These are phyloP conservation scores for Fusarium nygamai DNA, from an alignment of 2,329 filamentous ascomycete genomes.

Conservation along the genomic window DNA sequence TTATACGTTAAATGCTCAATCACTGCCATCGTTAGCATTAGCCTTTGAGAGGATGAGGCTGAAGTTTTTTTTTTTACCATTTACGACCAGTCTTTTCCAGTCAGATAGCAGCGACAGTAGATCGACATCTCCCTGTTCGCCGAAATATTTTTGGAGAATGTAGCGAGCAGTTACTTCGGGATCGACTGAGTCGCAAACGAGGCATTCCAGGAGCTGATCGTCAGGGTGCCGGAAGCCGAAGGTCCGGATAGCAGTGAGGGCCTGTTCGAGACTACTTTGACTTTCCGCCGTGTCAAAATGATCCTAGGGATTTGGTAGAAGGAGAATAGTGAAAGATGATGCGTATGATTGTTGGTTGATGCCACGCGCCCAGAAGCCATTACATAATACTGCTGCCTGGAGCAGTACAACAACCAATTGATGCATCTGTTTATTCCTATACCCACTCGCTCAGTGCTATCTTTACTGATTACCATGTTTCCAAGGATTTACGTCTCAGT, in stretches of 20 bases:
- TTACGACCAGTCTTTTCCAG: too few relatives aligned
- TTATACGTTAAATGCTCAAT: too few relatives aligned
- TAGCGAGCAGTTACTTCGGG: neutral
- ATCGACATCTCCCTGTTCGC: too few relatives aligned
- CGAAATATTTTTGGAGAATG: neutral
- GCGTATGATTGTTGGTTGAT: neutral
- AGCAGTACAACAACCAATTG: neutral
- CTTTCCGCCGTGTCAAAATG: too few relatives aligned
- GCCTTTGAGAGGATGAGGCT: too few relatives aligned
- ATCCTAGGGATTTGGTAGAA: fast-evolving
- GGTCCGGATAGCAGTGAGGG: fast-evolving
- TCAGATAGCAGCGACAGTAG: too few relatives aligned
- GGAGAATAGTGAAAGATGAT: fast-evolving
- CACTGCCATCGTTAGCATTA: too few relatives aligned
- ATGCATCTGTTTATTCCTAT: too few relatives aligned
- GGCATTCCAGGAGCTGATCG: neutral
- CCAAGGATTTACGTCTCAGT: too few relatives aligned
- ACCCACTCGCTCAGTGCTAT: too few relatives aligned
- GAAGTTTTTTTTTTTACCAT: too few relatives aligned
- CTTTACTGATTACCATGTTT: too few relatives aligned
- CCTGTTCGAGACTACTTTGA: fast-evolving
- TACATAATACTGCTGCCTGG: neutral
- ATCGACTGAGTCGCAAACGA: neutral
- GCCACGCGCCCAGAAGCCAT: fast-evolving
- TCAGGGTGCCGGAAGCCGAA: neutral